phyloP scores from a whole-genome alignment of 352 stramenopile genomes.

The Globisporangium okanoganense region DNA sequence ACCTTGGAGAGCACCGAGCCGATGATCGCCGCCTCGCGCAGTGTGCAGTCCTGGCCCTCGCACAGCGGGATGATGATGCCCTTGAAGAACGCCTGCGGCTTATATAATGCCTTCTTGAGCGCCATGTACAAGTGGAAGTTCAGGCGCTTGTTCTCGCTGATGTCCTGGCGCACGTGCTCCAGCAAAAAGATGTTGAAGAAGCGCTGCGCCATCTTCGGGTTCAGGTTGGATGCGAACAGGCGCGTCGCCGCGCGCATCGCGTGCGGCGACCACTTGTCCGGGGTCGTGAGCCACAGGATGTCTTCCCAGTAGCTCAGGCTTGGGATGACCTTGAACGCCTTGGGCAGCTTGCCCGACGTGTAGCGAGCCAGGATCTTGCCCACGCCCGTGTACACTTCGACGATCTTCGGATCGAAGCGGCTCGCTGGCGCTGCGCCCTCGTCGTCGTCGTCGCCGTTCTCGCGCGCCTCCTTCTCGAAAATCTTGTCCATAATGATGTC shows the following conservation, averaged over 20 bases:
- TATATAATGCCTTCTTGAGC: constrained; percentile 99
- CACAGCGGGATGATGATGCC: constrained; percentile 98
- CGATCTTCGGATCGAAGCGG: constrained; percentile 92
- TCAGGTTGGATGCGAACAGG: constrained; percentile 99
- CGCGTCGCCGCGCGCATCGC: constrained; percentile 96
- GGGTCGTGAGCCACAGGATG: constrained; percentile 96
- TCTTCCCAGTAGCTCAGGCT: constrained; percentile 99
- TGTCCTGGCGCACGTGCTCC: constrained; percentile 96
- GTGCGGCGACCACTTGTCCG: constrained; percentile 98
- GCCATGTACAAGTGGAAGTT: constrained; percentile 99
- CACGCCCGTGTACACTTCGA: constrained; percentile 98
- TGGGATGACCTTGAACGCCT: constrained; percentile 99
- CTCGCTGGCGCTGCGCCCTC: constrained; percentile 56
- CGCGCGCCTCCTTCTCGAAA: constrained; percentile 91
- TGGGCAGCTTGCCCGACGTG: constrained; percentile 98
- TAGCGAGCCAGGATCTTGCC: constrained; percentile 97
- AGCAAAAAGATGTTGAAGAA: constrained; percentile 99
- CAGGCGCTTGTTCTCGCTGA: constrained; percentile 95
- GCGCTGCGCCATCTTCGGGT: constrained; percentile 98
- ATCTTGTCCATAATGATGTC: constrained; percentile 99
- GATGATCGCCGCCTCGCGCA: constrained; percentile 98
- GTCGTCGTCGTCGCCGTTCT: constrained; percentile 76
- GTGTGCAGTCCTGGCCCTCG: constrained; percentile 93
- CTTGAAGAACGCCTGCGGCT: constrained; percentile 99
- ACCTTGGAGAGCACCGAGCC: constrained; percentile 96